Base-by-base conservation (phyloP, 768 basidiomycete genomes). In the Auriscalpium vulgare region DNA sequence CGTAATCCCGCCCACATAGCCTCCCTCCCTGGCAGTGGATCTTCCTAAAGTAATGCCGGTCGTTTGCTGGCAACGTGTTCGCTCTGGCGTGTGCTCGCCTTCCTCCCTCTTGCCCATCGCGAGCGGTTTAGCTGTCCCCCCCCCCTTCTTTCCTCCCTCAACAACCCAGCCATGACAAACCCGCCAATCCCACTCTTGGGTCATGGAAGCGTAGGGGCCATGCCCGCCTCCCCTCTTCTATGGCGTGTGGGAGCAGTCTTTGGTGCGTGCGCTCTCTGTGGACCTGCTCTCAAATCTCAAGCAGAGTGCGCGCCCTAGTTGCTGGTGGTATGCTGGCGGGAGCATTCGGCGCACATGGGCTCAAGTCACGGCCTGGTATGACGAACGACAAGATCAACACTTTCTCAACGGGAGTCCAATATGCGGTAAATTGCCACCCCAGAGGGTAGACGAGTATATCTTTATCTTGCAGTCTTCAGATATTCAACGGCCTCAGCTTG, bases 321-420 rank as follows among this genome's bases (percentile, higher is more conserved):
- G 67, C 78, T 10, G 50, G 67, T 47, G 85, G 87, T 36, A 79
- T 86, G 61, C 58, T 81, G 35, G 66, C 80, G 36, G 84, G 84
- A 9, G 87, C 86, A 47, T 87, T 88, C 67, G 87, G 87, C 60
- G 73, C 82, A 10, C 87, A 89, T 66, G 81, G 71, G 10, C 73
- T 89, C 54, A 75, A 75, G 58, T 66, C 69, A 16, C 68, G 72
- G 46, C 63, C 70, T n/a, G 77, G 76, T 0, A 73, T 82, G 8
- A 78, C 81, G 8, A 51, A 74, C 9, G 82, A 82, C 17, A 72
- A 74, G 21, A 66, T 87, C 6, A 71, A 77, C 16, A 78, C 80
- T n/a, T 88, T 83, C 79, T 71, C 72, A 57, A 83, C 77, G 19
- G 87, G 84, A 5, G 72, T 84, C 8, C 72, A 74, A 58, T 89